Conservation (phyloP, 1,139 yeast genomes). For the Pneumocystis sp. region DNA sequence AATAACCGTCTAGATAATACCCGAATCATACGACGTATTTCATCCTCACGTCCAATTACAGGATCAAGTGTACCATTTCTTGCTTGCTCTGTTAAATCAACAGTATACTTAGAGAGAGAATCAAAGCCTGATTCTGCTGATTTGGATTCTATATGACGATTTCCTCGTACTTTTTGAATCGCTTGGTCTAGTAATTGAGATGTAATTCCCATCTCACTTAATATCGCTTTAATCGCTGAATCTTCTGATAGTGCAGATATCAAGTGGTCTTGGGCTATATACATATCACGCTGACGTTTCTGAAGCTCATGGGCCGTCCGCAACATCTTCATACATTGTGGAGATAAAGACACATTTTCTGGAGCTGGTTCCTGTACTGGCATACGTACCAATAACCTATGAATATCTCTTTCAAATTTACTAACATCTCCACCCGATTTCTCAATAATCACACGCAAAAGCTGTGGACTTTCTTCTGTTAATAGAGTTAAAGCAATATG, state of each 20-base stretch:
- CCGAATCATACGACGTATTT: conserved; percentile 84
- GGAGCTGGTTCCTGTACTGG: conserved; percentile 89
- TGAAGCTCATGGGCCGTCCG: conserved; percentile 59
- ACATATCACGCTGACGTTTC: conserved; percentile 77
- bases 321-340: conserved; percentile 55
- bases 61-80: conserved; percentile 93
- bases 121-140: conserved; percentile 81
- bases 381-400: conserved; percentile 62
- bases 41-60: conserved; percentile 97
- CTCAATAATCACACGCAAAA: conserved; percentile 71
- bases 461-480: conserved; percentile 50
- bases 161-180: conserved; percentile 76
- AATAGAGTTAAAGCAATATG: conserved; percentile 90
- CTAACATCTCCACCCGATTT: conserved; percentile 84
- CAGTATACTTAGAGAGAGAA: conserved; percentile 75
- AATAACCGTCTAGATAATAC: conserved; percentile 66
- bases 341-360: conserved; percentile 51
- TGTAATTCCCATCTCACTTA: conserved; percentile 59
- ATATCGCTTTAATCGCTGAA: conserved; percentile 48
- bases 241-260: conserved; percentile 76
- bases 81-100: conserved; percentile 85
- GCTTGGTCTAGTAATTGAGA: conserved; percentile 62
- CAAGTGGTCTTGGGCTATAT: conserved; percentile 87
- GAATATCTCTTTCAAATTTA: conserved; percentile 60
- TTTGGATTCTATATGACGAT: conserved; percentile 80